Evolutionary conservation across 257 asterid genomes (phyloP).

Genomic region (Primulina tabacum): DNA sequence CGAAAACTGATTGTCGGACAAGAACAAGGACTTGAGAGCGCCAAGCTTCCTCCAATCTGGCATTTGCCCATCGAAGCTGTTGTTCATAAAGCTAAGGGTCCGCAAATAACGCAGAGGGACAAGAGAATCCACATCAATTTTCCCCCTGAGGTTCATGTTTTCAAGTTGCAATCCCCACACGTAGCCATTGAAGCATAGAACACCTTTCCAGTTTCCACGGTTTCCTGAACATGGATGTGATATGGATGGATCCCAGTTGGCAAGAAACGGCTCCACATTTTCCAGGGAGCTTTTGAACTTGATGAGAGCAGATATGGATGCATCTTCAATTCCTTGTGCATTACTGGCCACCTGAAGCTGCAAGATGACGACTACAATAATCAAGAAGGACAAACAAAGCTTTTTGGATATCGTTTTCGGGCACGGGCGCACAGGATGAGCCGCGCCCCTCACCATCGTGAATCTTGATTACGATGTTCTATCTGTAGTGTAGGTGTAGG

Average conservation of each 20-base stretch:
- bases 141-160: constrained; percentile 65
- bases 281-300: constrained; percentile 55
- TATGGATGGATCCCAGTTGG: constrained; percentile 49
- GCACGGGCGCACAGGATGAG: constrained; percentile 49
- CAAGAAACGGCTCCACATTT: constrained; percentile 40
- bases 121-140: constrained; percentile 63
- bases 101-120: constrained; percentile 43
- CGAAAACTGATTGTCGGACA: constrained; percentile 65
- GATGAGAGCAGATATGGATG: constrained; percentile 36
- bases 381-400: neutral
- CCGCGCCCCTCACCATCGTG: constrained; percentile 58
- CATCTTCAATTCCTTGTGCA: constrained; percentile 28
- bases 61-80: constrained; percentile 66
- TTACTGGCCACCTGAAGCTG: neutral
- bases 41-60: constrained; percentile 85
- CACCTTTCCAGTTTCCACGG: constrained; percentile 59
- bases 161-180: constrained; percentile 84
- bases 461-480: constrained; percentile 19
- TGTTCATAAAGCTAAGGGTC: constrained; percentile 70
- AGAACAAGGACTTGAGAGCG: constrained; percentile 61
- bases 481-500: constrained; percentile 1
- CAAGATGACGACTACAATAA: neutral
- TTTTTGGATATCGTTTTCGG: constrained; percentile 19
- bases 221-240: constrained; percentile 54
- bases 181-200: constrained; percentile 60